Evolutionary conservation across 2,329 filamentous ascomycete species (phyloP).

Genomic region (Colletotrichum somersetense): DNA sequence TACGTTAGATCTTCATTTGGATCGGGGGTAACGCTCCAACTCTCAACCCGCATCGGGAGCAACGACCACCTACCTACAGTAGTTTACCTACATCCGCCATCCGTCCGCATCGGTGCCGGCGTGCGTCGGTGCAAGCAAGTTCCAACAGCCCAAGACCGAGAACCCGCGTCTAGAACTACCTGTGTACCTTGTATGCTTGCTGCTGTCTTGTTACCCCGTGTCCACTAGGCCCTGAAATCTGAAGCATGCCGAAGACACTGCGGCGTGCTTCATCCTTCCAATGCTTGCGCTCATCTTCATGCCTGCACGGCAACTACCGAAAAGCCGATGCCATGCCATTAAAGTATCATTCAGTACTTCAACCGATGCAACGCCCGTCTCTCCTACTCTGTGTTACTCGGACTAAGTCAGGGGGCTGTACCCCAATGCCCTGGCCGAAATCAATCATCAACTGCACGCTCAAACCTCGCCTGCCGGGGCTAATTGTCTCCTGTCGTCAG

Average conservation of each 20-base stretch:
- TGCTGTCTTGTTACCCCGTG: constrained; percentile 1
- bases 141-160: not conserved
- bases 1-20: not conserved
- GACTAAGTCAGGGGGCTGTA: not conserved
- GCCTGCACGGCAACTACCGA: constrained; percentile 32
- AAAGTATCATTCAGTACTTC: constrained; percentile 5
- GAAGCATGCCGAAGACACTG: constrained; percentile 20
- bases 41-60: not conserved
- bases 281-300: constrained; percentile 29
- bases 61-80: not conserved
- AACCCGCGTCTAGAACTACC: not conserved
- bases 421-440: constrained; percentile 12
- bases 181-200: not conserved
- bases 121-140: not conserved
- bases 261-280: constrained; percentile 31
- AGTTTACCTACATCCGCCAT: not conserved
- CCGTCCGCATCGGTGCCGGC: constrained; percentile 4
- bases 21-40: not conserved
- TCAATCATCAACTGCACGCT: constrained; percentile 22
- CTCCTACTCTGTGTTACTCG: not conserved
- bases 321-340: not conserved
- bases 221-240: constrained; percentile 16
- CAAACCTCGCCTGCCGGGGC: constrained; percentile 13
- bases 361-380: not conserved
- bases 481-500: constrained; percentile 7